These are phyloP conservation scores for Thielaviopsis ethacetica DNA, from an alignment of 2,329 filamentous ascomycete genomes.

Conservation along the genomic window DNA sequence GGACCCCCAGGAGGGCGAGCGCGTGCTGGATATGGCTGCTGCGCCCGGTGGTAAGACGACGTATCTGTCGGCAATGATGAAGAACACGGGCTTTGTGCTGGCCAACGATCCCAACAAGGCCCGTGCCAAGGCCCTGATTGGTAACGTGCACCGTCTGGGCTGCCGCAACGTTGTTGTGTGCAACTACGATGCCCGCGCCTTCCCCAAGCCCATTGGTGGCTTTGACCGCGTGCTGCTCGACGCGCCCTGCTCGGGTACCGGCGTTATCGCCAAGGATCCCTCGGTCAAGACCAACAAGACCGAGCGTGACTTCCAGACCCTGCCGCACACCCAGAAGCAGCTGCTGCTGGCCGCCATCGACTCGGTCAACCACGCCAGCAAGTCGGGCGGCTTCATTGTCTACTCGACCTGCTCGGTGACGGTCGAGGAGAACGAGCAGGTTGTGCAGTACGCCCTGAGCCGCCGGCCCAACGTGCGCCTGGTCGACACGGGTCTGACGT, in stretches of 20 bases:
- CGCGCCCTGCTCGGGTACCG: constrained; percentile 89
- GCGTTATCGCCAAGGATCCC: constrained; percentile 92
- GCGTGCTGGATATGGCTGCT: constrained; percentile 84
- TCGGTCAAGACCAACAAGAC: constrained; percentile 98
- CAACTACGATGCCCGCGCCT: constrained; percentile 87
- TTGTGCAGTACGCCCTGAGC: constrained; percentile 82
- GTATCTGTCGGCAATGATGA: constrained; percentile 91
- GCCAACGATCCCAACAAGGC: constrained; percentile 93
- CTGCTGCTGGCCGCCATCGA: constrained; percentile 85
- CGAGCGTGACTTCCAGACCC: constrained; percentile 79
- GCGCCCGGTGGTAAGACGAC: constrained; percentile 94
- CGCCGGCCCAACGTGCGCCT: constrained; percentile 88
- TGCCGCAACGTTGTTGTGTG: constrained; percentile 89
- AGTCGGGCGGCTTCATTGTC: constrained; percentile 87
- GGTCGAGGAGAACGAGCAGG: constrained; percentile 76
- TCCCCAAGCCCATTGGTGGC: constrained; percentile 84
- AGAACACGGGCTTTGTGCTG: constrained; percentile 84
- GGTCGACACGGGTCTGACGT: constrained; percentile 77
- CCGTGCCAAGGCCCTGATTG: constrained; percentile 90
- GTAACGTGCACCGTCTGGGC: constrained; percentile 90
- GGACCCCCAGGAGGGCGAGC: constrained; percentile 81
- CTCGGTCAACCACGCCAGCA: constrained; percentile 77
- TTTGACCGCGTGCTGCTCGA: constrained; percentile 92
- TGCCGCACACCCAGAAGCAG: constrained; percentile 92
- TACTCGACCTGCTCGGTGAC: constrained; percentile 96